These are phyloP conservation scores for Incumbomyces delicatus DNA, from an alignment of 2,329 filamentous ascomycete genomes.

Conservation along the genomic window DNA sequence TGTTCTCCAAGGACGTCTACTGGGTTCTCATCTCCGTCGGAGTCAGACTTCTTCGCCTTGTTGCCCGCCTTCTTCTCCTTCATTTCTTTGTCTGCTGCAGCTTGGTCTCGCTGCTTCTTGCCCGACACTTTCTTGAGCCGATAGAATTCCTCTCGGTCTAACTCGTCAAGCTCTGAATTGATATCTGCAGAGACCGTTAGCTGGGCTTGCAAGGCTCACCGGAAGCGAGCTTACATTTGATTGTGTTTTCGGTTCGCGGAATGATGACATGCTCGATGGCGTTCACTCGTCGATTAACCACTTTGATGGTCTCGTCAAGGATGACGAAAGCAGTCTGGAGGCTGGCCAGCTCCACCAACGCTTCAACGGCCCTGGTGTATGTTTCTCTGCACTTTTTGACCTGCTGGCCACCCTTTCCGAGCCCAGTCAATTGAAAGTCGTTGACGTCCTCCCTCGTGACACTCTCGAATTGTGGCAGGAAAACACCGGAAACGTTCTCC, in stretches of 20 bases:
- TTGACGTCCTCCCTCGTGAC: slow-evolving; percentile 70
- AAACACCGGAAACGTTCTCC: slow-evolving; percentile 95
- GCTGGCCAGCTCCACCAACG: slow-evolving; percentile 45
- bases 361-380: slow-evolving; percentile 91
- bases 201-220: slow-evolving; percentile 1
- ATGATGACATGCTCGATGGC: slow-evolving; percentile 83
- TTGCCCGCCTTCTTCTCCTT: slow-evolving; percentile 31
- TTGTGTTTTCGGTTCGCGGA: slow-evolving; percentile 96
- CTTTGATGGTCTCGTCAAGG: slow-evolving; percentile 96
- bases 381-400: slow-evolving; percentile 92
- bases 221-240: slow-evolving; percentile 61
- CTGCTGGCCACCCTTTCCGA: slow-evolving; percentile 95
- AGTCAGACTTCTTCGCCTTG: slow-evolving; percentile 20
- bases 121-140: slow-evolving; percentile 86
- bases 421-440: slow-evolving; percentile 89
- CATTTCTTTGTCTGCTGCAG: slow-evolving; percentile 62
- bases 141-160: slow-evolving; percentile 97
- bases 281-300: slow-evolving; percentile 95
- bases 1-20: slow-evolving; percentile 61
- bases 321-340: slow-evolving; percentile 86
- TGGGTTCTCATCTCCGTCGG: slow-evolving; percentile 31
- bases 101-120: slow-evolving; percentile 72
- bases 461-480: slow-evolving; percentile 87
- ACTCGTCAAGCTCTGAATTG: slow-evolving; percentile 94
- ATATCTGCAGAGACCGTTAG: slow-evolving; percentile 52